A percentile compares a stretch with the other conserved stretches of the same genome.
phyloP scores from a whole-genome alignment of 192 early-diverging fungal species.

The Backusella sp. region DNA sequence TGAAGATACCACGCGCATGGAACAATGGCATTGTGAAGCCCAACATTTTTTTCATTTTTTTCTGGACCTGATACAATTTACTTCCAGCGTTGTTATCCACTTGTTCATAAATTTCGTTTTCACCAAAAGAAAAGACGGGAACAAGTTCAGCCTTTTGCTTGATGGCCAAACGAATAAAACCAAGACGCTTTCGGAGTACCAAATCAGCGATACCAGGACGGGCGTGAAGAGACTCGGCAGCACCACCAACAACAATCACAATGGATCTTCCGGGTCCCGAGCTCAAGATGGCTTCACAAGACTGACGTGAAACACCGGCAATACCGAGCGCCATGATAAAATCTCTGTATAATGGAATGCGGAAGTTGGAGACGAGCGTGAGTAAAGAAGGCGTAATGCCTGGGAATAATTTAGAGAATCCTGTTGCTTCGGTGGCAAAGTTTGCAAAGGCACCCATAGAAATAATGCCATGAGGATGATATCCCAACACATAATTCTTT shows the following conservation, averaged over 20 bases:
- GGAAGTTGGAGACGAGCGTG: conserved; percentile 83
- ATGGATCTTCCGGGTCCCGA: conserved; percentile 66
- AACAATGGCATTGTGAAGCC: conserved; percentile 80
- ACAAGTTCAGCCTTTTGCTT: conserved; percentile 72
- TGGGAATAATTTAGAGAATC: conserved; percentile 72
- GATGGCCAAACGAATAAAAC: conserved; percentile 91
- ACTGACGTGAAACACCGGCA: conserved; percentile 70
- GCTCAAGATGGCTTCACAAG: conserved; percentile 74
- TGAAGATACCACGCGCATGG: conserved; percentile 86
- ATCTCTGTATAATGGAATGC: conserved; percentile 85
- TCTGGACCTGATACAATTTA: conserved; percentile 68
- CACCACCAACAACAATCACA: conserved; percentile 92
- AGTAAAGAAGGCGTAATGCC: conserved; percentile 78
- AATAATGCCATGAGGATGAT: conserved; percentile 93
- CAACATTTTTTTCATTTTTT: conserved; percentile 60
- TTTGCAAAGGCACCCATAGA: conserved; percentile 78
- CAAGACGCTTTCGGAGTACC: conserved; percentile 75
- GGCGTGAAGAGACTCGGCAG: conserved; percentile 77
- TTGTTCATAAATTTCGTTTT: conserved; percentile 89
- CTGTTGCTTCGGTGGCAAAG: conserved; percentile 79
- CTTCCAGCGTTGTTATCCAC: conserved; percentile 67
- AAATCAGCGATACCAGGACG: conserved; percentile 63
- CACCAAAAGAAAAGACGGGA: conserved; percentile 92
- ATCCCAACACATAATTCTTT: conserved; percentile 88
- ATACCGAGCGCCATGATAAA: conserved; percentile 76